Conservation (phyloP, 305 asterid species). For the Coffea humblotiana region DNA sequence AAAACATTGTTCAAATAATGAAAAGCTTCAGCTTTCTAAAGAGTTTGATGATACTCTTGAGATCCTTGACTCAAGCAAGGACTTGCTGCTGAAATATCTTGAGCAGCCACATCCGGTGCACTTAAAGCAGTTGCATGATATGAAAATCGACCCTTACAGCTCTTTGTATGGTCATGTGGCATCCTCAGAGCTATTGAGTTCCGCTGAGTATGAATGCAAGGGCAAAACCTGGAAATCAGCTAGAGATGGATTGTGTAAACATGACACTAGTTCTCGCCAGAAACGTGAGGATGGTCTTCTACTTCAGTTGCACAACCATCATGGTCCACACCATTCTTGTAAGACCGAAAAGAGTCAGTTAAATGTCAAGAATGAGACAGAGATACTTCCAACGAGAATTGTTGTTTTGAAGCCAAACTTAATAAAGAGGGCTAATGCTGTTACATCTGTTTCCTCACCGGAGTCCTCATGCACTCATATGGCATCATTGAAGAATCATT, state of each 20-base stretch:
- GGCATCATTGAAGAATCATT: slow-evolving; percentile 37
- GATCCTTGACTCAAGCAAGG: slow-evolving; percentile 54
- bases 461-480: slow-evolving; percentile 35
- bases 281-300: slow-evolving; percentile 78
- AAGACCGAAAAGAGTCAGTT: slow-evolving; percentile 41
- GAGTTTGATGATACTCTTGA: slow-evolving; percentile 54
- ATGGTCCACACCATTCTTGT: slow-evolving; percentile 36
- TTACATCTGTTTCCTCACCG: slow-evolving; percentile 39
- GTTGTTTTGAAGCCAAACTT: slow-evolving; percentile 85
- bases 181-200: slow-evolving; percentile 51
- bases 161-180: slow-evolving; percentile 48
- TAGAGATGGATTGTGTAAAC: slow-evolving; percentile 35
- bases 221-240: slow-evolving; percentile 49
- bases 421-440: slow-evolving; percentile 39
- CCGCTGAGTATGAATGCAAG: slow-evolving; percentile 47
- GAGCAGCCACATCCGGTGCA: slow-evolving; percentile 51
- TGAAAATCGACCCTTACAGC: slow-evolving; percentile 43
- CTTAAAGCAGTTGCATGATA: slow-evolving; percentile 50
- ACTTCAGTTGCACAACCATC: slow-evolving; percentile 49
- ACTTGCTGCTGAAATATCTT: slow-evolving; percentile 50
- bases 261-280: slow-evolving; percentile 36
- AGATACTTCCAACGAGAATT: slow-evolving; percentile 69
- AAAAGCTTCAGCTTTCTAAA: slow-evolving; percentile 49
- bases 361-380: slow-evolving; percentile 41
- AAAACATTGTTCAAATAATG: slow-evolving; percentile 46